Evolutionary conservation across 2,329 filamentous ascomycete species (phyloP), one percentile per base, ranked within the genome.

Genomic region (Colletotrichum eremochloae): DNA sequence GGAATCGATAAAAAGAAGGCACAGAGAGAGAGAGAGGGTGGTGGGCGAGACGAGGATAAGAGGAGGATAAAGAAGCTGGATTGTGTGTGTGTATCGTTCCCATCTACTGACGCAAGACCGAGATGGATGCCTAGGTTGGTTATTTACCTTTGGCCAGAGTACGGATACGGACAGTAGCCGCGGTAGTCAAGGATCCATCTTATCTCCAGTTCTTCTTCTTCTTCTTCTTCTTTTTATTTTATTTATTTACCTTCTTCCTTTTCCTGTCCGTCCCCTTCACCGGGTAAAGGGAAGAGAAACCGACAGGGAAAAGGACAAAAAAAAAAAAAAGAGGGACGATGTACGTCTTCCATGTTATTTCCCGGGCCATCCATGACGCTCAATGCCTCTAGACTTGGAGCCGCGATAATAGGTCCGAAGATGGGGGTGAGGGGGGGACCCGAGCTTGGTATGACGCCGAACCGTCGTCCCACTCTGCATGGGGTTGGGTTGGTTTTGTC

Each of bases 331-430:
- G 68, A 68, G 63, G 68, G 68, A 67, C 63, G 48, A 50, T 53
- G 42, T n/a, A 58, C 52, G 57, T 42, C 52, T 53, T 68, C 42
- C 50, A 64, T 57, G 68, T 71, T 68, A 58, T 68, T 68, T 72
- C 60, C 60, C 60, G 33, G 18, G 8, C 42, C 42, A 70, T 70
- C 55, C 70, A 72, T 72, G 67, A 72, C 61, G 57, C 55, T 71
- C 70, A 57, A 63, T 57, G 61, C 57, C 56, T 61, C 52, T 68
- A 56, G 42, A 63, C 64, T 58, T 55, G 52, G 56, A 67, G 57
- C 55, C 61, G 67, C 71, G 71, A 73, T 67, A 71, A 67, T 71
- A 73, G 67, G 71, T 73, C 71, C 67, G 67, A 58, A 66, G 57
- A 63, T 56, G 56, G 67, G 42, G 68, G 60, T 72, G 69, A 24